Percentiles rank a stretch among this genome's conserved stretches.
Conservation (phyloP, 2,329 filamentous ascomycete genomes). For the Cephalotrichum gorgonifer region DNA sequence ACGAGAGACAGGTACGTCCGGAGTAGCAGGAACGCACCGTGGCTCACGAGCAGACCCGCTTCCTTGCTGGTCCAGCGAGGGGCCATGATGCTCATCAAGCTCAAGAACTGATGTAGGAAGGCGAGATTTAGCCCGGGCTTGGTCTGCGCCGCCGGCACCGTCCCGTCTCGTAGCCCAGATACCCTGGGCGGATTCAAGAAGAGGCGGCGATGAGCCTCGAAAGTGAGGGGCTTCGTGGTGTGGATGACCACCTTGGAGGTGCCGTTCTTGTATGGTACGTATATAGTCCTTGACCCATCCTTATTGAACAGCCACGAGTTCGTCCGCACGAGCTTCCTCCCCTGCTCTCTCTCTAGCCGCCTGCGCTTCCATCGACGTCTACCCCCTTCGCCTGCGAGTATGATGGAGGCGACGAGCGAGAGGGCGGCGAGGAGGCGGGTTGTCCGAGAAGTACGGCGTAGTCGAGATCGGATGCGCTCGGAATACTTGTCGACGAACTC, state of each 20-base stretch:
- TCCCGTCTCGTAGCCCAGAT: slow-evolving; percentile 62
- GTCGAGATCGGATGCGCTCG: slow-evolving; percentile 36
- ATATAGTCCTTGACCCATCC: slow-evolving; percentile 89
- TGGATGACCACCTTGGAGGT: slow-evolving; percentile 88
- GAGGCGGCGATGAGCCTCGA: slow-evolving; percentile 87
- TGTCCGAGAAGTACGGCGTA: slow-evolving; percentile 57
- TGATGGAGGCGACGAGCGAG: slow-evolving; percentile 65
- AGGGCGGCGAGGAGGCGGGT: slow-evolving; percentile 68
- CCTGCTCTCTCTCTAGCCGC: slow-evolving; percentile 71
- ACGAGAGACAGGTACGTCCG: slow-evolving; percentile 90
- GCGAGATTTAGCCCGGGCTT: slow-evolving; percentile 93
- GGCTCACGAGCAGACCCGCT: slow-evolving; percentile 78
- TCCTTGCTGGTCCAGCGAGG: slow-evolving; percentile 94
- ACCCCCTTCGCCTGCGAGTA: slow-evolving; percentile 69
- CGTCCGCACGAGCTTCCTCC: slow-evolving; percentile 68
- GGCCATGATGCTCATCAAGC: slow-evolving; percentile 94
- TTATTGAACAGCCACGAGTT: slow-evolving; percentile 93
- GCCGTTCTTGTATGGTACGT: slow-evolving; percentile 80
- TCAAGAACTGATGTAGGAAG: slow-evolving; percentile 93
- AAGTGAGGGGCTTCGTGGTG: slow-evolving; percentile 84
- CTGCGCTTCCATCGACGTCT: slow-evolving; percentile 65
- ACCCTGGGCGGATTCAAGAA: slow-evolving; percentile 87
- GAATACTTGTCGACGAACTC: slow-evolving; percentile 53
- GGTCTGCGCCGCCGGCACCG: slow-evolving; percentile 76
- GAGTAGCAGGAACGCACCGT: slow-evolving; percentile 80